These are phyloP conservation scores for Fusarium napiforme DNA, from an alignment of 2,329 filamentous ascomycete species.

Conservation along the genomic window DNA sequence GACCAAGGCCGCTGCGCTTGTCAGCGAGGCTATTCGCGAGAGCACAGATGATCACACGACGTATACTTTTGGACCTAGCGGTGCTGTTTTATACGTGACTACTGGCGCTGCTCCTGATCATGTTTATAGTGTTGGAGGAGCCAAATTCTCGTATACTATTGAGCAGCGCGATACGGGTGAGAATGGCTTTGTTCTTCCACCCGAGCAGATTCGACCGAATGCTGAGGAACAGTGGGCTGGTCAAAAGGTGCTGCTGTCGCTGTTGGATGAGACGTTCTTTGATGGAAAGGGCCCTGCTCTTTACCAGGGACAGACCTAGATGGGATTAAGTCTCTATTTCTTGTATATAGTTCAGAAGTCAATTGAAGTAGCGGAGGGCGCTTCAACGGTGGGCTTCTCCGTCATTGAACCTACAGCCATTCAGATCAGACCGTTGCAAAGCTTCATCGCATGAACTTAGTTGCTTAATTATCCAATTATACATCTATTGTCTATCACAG, in stretches of 20 bases:
- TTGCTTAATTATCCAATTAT: neutral
- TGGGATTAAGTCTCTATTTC: fast-evolving
- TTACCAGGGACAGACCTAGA: constrained; percentile 27
- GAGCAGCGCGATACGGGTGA: constrained; percentile 50
- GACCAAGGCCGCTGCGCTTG: constrained; percentile 49
- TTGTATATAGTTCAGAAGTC: neutral
- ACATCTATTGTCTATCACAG: constrained; percentile 3
- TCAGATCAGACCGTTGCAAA: neutral
- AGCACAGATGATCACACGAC: constrained; percentile 45
- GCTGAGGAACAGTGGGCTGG: constrained; percentile 53
- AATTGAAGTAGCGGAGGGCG: neutral
- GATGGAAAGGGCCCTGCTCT: constrained; percentile 45
- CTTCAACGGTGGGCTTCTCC: too few relatives aligned
- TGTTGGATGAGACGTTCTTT: constrained; percentile 51
- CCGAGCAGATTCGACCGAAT: constrained; percentile 51
- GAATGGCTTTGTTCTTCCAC: constrained; percentile 53
- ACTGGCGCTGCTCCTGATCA: constrained; percentile 49
- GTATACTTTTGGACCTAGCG: constrained; percentile 53
- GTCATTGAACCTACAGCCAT: neutral
- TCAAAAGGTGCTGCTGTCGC: constrained; percentile 48
- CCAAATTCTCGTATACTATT: constrained; percentile 54
- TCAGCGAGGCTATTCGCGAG: constrained; percentile 47
- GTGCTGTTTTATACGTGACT: constrained; percentile 52
- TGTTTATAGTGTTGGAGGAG: constrained; percentile 38
- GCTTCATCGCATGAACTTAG: neutral